These are phyloP conservation scores for Vigna angularis DNA, from an alignment of 306 rosid species.

Conservation along the genomic window DNA sequence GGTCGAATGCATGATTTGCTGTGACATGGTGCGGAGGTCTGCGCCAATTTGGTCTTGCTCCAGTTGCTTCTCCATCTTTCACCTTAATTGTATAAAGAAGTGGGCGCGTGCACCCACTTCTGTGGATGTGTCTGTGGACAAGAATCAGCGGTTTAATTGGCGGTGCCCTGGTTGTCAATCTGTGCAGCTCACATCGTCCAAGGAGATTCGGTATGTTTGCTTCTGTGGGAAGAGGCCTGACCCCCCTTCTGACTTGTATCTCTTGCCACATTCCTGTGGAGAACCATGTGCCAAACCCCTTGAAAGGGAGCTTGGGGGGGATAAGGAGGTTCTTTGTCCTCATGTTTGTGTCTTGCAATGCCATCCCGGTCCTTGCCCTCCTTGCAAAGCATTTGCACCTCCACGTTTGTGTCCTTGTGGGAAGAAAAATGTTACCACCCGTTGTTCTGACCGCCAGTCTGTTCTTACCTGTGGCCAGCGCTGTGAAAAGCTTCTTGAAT, in stretches of 20 bases:
- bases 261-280: conserved; percentile 94
- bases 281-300: conserved; percentile 87
- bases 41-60: conserved; percentile 89
- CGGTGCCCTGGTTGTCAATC: conserved; percentile 96
- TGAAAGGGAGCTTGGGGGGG: conserved; percentile 56
- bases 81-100: conserved; percentile 80
- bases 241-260: conserved; percentile 84
- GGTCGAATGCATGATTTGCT: conserved; percentile 94
- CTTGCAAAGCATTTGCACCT: conserved; percentile 88
- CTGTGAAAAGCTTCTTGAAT: conserved; percentile 78
- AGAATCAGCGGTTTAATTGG: conserved; percentile 81
- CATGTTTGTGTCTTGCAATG: conserved; percentile 94
- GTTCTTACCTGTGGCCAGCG: conserved; percentile 74
- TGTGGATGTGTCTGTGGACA: conserved; percentile 62
- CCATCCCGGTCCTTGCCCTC: conserved; percentile 97
- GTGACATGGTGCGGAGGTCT: conserved; percentile 82
- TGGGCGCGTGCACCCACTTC: conserved; percentile 94
- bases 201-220: conserved; percentile 73
- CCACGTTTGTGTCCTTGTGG: conserved; percentile 83
- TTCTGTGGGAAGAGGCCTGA: conserved; percentile 87
- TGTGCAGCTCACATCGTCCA: conserved; percentile 68
- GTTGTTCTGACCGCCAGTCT: conserved; percentile 77
- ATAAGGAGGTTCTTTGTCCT: conserved; percentile 75
- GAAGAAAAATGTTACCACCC: conserved; percentile 72
- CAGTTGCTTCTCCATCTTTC: conserved; percentile 87